These are phyloP conservation scores for Amylocarpus encephaloides DNA, from an alignment of 2,329 filamentous ascomycete genomes.

Conservation along the genomic window DNA sequence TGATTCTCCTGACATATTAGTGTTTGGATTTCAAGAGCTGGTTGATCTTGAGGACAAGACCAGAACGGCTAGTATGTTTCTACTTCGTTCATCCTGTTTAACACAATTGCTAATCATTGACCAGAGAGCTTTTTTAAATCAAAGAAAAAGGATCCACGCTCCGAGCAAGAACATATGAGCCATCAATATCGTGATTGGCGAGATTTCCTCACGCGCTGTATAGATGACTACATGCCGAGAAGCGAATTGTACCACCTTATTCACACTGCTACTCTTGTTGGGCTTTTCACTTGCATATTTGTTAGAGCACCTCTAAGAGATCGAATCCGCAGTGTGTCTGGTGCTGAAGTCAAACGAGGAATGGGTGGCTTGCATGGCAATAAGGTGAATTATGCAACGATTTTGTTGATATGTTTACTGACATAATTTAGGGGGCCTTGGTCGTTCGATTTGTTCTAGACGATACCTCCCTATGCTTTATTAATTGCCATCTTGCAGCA, in stretches of 20 bases:
- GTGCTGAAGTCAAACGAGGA: conserved; percentile 84
- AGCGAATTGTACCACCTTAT: conserved; percentile 77
- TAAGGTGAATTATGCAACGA: conserved; percentile 47
- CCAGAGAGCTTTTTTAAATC: conserved; percentile 79
- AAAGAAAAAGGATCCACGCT: conserved; percentile 72
- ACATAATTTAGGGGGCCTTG: conserved; percentile 59
- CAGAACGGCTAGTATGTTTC: conserved; percentile 72
- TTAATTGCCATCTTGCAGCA: conserved; percentile 95
- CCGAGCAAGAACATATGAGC: conserved; percentile 86
- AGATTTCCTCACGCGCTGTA: conserved; percentile 73
- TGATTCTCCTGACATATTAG: conserved; percentile 76
- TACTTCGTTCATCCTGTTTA: neutral
- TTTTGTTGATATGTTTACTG: conserved; percentile 7
- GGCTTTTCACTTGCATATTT: conserved; percentile 93
- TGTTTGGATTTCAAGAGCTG: conserved; percentile 98
- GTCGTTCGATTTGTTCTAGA: conserved; percentile 89
- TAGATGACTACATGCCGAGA: conserved; percentile 77
- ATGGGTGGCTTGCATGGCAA: conserved; percentile 95
- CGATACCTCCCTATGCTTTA: conserved; percentile 88
- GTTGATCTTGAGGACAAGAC: conserved; percentile 97
- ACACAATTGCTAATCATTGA: conserved; percentile 25
- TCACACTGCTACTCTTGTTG: conserved; percentile 84
- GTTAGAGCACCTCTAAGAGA: conserved; percentile 73
- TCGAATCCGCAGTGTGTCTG: conserved; percentile 70
- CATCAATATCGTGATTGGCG: conserved; percentile 96